Evolutionary conservation across 2,329 filamentous ascomycete genomes (phyloP).

Genomic region (Verticillium klebahnii): DNA sequence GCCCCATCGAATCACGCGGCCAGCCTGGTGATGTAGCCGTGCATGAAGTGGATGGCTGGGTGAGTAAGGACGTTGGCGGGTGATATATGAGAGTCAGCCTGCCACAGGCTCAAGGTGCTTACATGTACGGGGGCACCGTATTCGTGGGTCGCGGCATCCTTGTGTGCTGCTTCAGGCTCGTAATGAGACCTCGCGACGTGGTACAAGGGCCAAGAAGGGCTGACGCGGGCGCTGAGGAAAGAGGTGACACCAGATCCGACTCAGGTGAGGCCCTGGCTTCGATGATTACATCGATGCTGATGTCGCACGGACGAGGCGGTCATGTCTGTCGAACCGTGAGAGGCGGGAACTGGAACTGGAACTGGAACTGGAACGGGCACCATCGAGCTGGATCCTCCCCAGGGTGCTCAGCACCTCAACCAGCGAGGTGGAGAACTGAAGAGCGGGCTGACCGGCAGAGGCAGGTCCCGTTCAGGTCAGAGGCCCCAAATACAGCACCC

Average conservation of each 20-base stretch:
- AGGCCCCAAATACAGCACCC: not conserved
- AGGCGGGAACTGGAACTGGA: no score
- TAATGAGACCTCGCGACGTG: not conserved
- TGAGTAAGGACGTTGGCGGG: not conserved
- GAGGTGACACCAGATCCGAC: not conserved
- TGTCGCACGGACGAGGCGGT: not conserved
- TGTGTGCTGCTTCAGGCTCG: not conserved
- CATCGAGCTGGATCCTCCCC: not conserved
- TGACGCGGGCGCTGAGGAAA: not conserved
- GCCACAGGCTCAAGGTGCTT: not conserved
- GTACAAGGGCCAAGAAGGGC: not conserved
- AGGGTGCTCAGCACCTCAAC: not conserved
- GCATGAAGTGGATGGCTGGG: not conserved
- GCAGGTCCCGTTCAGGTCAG: not conserved
- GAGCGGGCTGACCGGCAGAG: not conserved
- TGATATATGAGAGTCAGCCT: not conserved
- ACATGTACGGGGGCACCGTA: not conserved
- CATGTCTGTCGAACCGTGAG: not conserved
- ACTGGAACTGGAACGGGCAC: no score
- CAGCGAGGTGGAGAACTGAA: not conserved
- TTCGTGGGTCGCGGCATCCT: not conserved
- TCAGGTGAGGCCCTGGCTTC: not conserved
- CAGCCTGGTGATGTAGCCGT: not conserved
- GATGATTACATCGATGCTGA: not conserved
- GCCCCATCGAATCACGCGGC: not conserved